Evolutionary conservation across 768 basidiomycete genomes (phyloP), one percentile per base, ranked within the genome.

Genomic region (Lactifluus hygrophoroides): DNA sequence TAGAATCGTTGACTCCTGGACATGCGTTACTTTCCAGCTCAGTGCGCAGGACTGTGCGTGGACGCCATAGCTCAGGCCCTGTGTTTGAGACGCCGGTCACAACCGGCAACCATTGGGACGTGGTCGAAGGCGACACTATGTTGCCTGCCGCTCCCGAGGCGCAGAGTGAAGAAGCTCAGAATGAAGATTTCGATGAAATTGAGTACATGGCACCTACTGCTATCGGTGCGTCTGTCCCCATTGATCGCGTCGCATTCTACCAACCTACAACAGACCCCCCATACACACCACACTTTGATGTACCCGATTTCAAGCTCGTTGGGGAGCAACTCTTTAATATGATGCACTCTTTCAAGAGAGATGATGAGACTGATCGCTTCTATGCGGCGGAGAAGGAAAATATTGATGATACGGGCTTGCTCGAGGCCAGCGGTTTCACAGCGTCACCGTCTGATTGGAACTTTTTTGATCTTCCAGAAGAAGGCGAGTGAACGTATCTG

Each of bases 41-140:
- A 5, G 75, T 79, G 25, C 76, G 89, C 46, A 86, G 81, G 67
- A 83, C 83, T 51, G 70, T 79, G 53, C 77, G 87, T 43, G 74
- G 76, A 13, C 83, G 83, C 40, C 71, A 77, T 40, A 81, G 75
- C 57, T 74, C 75, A 25, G 72, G 69, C 44, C 77, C 77, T 60
- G 72, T 58, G 16, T 85, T 86, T 62, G 77, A 85, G 66, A 92
- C 90, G 0, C 90, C n/a, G 2, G 62, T 77, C 38, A 83, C 82
- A 19, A 74, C 72, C 10, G 87, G 86, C 3, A 76, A 82, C 62
- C 81, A 85, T 56, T 92, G 88, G 89, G 88, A 92, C 64, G 78
- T 88, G 34, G 83, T 81, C 63, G n/a, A 88, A 46, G 72, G 71
- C 14, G 76, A 76, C 34, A 68, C 77, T 21, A 72, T 73, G 32